Percentiles rank a stretch among this genome's conserved stretches.
Conservation (phyloP, 1,139 yeast species). For the Yamadazyma trypodendri region DNA sequence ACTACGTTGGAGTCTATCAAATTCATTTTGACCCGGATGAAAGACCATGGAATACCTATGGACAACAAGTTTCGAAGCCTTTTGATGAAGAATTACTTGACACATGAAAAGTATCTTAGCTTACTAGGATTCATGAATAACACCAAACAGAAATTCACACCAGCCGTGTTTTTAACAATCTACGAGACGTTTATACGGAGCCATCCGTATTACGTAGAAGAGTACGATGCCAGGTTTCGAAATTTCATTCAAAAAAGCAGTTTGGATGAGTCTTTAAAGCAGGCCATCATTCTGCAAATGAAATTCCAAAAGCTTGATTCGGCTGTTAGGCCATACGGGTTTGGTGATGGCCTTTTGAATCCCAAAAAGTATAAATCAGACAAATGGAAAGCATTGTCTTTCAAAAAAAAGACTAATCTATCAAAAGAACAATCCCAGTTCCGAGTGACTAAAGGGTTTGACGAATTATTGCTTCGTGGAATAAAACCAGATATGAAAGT, state of each 20-base stretch:
- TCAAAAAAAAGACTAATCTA: background rate
- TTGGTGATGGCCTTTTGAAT: constrained; percentile 18
- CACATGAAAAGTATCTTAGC: constrained; percentile 26
- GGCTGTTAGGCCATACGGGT: constrained; percentile 29
- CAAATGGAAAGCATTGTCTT: constrained; percentile 14
- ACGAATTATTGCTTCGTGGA: constrained; percentile 32
- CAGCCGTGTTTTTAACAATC: constrained; percentile 11
- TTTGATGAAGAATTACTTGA: constrained; percentile 24
- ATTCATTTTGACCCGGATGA: constrained; percentile 23
- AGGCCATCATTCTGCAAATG: constrained; percentile 11
- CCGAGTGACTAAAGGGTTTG: constrained; percentile 35
- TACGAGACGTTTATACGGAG: constrained; percentile 32
- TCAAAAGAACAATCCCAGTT: constrained; percentile 26
- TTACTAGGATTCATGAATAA: constrained; percentile 25
- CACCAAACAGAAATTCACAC: constrained; percentile 9
- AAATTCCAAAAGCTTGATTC: constrained; percentile 27
- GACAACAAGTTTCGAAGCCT: constrained; percentile 18
- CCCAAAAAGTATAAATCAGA: constrained; percentile 14
- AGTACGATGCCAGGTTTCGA: constrained; percentile 23
- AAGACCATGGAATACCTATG: constrained; percentile 20
- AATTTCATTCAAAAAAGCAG: constrained; percentile 21
- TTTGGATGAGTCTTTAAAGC: constrained; percentile 4
- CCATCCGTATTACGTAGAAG: constrained; percentile 33
- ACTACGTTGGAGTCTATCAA: constrained; percentile 24
- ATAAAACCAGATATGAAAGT: constrained; percentile 34